Conservation (phyloP, 2,329 filamentous ascomycete species). For the Cladosporium cucumerinum region DNA sequence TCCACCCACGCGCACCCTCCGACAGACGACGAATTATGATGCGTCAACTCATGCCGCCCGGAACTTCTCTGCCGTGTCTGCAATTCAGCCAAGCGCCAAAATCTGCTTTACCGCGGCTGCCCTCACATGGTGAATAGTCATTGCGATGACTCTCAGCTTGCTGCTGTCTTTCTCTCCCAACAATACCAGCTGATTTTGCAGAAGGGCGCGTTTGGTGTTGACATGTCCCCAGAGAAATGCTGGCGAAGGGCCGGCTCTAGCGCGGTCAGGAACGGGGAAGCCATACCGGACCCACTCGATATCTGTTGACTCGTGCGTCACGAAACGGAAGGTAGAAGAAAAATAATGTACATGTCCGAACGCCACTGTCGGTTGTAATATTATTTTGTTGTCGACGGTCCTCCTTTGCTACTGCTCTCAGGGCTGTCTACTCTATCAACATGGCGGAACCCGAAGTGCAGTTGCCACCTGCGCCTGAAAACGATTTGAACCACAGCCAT, state of each 20-base stretch:
- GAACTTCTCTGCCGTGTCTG: neutral
- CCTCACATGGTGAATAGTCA: neutral
- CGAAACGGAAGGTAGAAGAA: slow-evolving; percentile 14
- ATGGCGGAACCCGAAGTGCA: slow-evolving; percentile 41
- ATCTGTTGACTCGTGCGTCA: slow-evolving; percentile 15
- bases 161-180: neutral
- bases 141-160: neutral
- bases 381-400: neutral
- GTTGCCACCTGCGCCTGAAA: slow-evolving; percentile 27
- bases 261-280: slow-evolving; percentile 9
- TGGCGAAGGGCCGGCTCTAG: slow-evolving; percentile 2
- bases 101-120: neutral
- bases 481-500: slow-evolving; percentile 18
- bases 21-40: neutral
- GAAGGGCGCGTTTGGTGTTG: neutral
- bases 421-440: neutral
- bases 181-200: neutral
- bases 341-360: slow-evolving; percentile 12
- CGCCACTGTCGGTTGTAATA: neutral
- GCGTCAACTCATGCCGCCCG: neutral
- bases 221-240: neutral
- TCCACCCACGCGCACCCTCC: neutral
- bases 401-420: neutral
- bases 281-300: slow-evolving; percentile 10
- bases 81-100: neutral